A percentile compares a stretch with the other conserved stretches of the same genome.
phyloP scores from a whole-genome alignment of 2,329 filamentous ascomycete genomes.

The Paraphoma sp. region DNA sequence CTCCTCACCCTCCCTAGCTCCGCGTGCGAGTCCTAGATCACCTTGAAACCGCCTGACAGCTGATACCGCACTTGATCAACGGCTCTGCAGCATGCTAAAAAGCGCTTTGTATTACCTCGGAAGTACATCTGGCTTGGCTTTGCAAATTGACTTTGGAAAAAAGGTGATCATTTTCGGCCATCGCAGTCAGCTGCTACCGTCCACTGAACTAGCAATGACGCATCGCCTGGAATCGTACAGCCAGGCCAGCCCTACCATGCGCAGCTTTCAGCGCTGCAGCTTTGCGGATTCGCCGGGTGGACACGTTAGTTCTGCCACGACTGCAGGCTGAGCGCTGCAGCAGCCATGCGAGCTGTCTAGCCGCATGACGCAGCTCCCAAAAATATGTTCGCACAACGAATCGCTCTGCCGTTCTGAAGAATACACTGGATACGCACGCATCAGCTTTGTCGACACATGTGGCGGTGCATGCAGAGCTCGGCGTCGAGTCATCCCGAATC shows the following conservation, averaged over 20 bases:
- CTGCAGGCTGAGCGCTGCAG: constrained; percentile 36
- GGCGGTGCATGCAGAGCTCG: constrained; percentile 36
- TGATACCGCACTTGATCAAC: constrained; percentile 1
- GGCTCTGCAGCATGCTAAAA: constrained; percentile 1
- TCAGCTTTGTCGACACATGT: constrained; percentile 25
- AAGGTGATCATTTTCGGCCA: constrained; percentile 3
- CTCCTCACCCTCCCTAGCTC: constrained; percentile 39
- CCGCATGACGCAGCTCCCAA: constrained; percentile 38
- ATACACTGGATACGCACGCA: constrained; percentile 14
- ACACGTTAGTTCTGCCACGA: constrained; percentile 43
- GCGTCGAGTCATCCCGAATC: constrained; percentile 24
- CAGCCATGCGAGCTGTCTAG: constrained; percentile 35
- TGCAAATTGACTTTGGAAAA: constrained; percentile 1
- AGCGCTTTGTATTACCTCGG: constrained; percentile 1
- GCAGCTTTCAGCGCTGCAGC: constrained; percentile 25
- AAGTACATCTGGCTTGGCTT: constrained; percentile 7
- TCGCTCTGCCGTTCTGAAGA: constrained; percentile 18
- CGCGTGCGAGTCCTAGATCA: constrained; percentile 24
- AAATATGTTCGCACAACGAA: constrained; percentile 38
- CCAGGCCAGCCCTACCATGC: constrained; percentile 33
- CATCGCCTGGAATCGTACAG: constrained; percentile 34
- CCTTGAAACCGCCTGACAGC: constrained; percentile 1
- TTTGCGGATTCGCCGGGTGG: constrained; percentile 33
- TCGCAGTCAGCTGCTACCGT: background rate
- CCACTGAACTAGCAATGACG: constrained; percentile 28